These are phyloP conservation scores for Pseudoscleropodium purum DNA, from an alignment of 225 moss, liverwort and hornwort species.

Conservation along the genomic window DNA sequence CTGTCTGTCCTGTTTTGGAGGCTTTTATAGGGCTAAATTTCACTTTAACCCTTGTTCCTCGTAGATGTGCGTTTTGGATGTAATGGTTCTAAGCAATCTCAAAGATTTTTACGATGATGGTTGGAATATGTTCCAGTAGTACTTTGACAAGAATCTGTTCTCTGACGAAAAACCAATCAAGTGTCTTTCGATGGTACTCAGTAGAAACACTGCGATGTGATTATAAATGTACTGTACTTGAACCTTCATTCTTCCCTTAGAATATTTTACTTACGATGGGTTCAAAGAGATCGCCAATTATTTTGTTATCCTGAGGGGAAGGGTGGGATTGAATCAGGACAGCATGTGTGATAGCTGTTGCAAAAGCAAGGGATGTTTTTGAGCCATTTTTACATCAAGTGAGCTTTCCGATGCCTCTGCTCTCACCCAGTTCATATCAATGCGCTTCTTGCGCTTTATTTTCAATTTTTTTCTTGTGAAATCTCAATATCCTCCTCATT, in stretches of 20 bases:
- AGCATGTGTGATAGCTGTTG: slow-evolving; percentile 97
- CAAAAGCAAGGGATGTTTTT: slow-evolving; percentile 97
- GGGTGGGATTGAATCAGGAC: slow-evolving; percentile 54
- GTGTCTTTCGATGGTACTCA: background rate
- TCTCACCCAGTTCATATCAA: background rate
- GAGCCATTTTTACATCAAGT: slow-evolving; percentile 98
- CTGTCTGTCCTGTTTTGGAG: background rate
- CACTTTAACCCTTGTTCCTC: background rate
- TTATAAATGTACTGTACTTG: background rate
- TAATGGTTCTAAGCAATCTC: background rate
- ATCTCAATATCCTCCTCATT: background rate
- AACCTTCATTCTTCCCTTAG: background rate
- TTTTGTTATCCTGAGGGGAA: slow-evolving; percentile 10
- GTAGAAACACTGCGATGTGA: background rate
- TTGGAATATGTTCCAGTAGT: background rate
- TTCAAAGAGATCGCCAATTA: background rate
- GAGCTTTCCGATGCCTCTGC: slow-evolving; percentile 2
- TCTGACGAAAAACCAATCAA: background rate
- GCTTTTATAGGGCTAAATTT: background rate
- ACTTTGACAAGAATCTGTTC: background rate
- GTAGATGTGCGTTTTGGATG: background rate
- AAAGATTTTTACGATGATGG: background rate
- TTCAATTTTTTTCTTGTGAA: background rate
- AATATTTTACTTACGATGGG: background rate
- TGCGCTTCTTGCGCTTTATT: background rate